A percentile compares a stretch with the other conserved stretches of the same genome.
These are phyloP conservation scores for Neckera pumila DNA, from an alignment of 225 moss, liverwort and hornwort species.

Conservation along the genomic window DNA sequence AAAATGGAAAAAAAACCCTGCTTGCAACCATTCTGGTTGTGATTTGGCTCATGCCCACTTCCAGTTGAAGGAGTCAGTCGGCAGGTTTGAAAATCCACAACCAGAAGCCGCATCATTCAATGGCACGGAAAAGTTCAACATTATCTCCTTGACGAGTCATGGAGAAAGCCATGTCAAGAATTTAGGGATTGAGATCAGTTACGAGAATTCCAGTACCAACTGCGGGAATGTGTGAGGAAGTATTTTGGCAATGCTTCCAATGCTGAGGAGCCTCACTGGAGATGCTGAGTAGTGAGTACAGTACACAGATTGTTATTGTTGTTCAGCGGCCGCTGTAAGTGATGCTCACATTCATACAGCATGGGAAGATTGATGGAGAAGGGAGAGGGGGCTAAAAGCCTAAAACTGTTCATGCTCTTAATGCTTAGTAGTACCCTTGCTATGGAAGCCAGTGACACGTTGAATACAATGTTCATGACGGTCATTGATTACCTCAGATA, in stretches of 20 bases:
- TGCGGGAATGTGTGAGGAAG: too few species aligned
- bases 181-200: too few species aligned
- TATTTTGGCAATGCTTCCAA: not conserved
- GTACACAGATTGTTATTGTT: too few species aligned
- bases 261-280: not conserved
- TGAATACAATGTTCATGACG: not conserved
- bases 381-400: not conserved
- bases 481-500: not conserved
- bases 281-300: not conserved
- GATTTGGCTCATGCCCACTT: too few species aligned
- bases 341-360: not conserved
- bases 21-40: too few species aligned
- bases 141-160: too few species aligned
- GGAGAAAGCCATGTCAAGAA: not conserved
- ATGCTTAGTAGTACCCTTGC: not conserved
- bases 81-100: too few species aligned
- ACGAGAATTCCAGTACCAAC: too few species aligned
- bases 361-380: not conserved
- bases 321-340: not conserved
- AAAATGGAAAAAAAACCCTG: too few species aligned
- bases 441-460: not conserved
- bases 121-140: too few species aligned
- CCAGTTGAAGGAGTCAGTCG: too few species aligned
- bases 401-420: not conserved
- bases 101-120: too few species aligned